phyloP scores from a whole-genome alignment of 768 basidiomycete species.

The Austroboletus festivus region DNA sequence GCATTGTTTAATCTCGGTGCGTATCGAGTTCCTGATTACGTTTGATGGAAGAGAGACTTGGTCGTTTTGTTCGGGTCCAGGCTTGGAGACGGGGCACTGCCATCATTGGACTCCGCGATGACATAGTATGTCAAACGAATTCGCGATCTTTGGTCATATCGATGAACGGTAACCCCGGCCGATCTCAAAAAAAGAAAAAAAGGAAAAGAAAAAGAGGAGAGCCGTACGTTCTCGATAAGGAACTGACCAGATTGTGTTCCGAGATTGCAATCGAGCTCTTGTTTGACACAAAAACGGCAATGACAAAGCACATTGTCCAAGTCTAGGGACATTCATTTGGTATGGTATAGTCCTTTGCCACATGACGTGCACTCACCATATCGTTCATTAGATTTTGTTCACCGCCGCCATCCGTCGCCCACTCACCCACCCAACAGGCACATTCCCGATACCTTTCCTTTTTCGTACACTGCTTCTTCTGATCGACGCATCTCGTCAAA shows the following conservation, averaged over 20 bases:
- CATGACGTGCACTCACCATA: background rate
- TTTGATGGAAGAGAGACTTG: constrained; percentile 11
- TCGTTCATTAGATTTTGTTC: constrained; percentile 5
- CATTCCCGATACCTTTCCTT: background rate
- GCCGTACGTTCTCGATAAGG: too few relatives aligned
- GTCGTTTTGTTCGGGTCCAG: constrained; percentile 3
- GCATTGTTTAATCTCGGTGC: too few relatives aligned
- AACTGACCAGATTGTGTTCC: constrained; percentile 13
- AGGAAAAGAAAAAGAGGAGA: too few relatives aligned
- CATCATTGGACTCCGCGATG: constrained; percentile 23
- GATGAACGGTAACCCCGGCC: constrained; percentile 7
- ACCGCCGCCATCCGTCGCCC: background rate
- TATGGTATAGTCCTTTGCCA: constrained; percentile 4
- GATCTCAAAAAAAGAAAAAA: constrained; percentile 9
- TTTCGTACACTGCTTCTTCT: constrained; percentile 14
- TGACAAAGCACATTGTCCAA: constrained; percentile 14
- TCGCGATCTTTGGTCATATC: background rate
- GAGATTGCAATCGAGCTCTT: constrained; percentile 24
- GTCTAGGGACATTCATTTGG: constrained; percentile 5
- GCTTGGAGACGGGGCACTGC: background rate
- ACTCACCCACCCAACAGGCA: background rate
- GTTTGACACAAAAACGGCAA: constrained; percentile 22
- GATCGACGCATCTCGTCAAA: constrained; percentile 18
- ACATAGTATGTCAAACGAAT: constrained; percentile 22
- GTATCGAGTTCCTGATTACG: constrained; percentile 9